Base-by-base conservation (phyloP, 75 land plant species). In the Pinus albicaulis region DNA sequence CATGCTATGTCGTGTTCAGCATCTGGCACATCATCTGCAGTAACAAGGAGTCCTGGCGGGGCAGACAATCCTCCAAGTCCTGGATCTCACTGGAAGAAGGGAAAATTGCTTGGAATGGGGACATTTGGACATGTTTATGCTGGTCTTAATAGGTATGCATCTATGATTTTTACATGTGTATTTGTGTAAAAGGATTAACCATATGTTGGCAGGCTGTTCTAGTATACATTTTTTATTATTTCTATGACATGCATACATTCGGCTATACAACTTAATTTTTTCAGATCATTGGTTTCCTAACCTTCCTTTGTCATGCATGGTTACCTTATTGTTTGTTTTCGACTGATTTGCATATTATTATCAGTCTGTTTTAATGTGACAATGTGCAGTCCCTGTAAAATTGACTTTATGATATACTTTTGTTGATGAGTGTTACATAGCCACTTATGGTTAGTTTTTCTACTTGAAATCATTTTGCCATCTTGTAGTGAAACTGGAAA, bases 41-140 rank as follows among this genome's bases (percentile, higher is more conserved):
- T 61, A 8, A 10, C 26, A 34, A 83, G 84, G 52, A 85, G 93
- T 79, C 92, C 86, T 48, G 90, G 89, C 57, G 88, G 90, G 73
- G 76, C 85, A 61, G 93, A 91, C 14, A 93, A 78, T 74, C 89
- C 88, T 26, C 25, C 77, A 75, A 87, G 90, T 71, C 87, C 87
- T 62, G 92, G 85, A 19, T 80, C 95, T 36, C 81, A 83, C 34
- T 95, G 95, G 95, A 88, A 88, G 76, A 89, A 94, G 58, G 94
- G 89, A 52, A 83, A 81, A 63, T 76, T 89, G 17, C 81, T 88
- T 7, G 95, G 90, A 44, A 75, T 83, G 73, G 89, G 92, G 64
- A 81, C 94, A 52, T 94, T 95, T 90, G 95, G 98, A 25, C 89
- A 92, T 80, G 98, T 95, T 53, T 95, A 92, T 77, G 83, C 87